phyloP scores from a whole-genome alignment of 768 basidiomycete genomes.

The Calocybe gangraenosa region DNA sequence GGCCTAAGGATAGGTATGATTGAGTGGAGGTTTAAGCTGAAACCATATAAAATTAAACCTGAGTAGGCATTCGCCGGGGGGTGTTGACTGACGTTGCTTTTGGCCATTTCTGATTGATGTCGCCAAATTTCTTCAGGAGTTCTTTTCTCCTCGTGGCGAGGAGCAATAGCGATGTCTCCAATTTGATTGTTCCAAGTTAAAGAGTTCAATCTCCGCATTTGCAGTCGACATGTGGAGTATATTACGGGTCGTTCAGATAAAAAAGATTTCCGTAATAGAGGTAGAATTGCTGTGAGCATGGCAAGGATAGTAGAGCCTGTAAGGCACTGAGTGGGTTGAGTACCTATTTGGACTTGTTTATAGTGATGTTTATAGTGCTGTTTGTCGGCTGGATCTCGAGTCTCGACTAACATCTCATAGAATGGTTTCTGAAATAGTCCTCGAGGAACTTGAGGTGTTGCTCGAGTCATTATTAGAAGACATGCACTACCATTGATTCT shows the following conservation, averaged over 20 bases:
- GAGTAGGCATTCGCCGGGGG: slow-evolving; percentile 50
- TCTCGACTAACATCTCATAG: neutral
- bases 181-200: neutral
- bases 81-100: slow-evolving; percentile 17
- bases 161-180: neutral
- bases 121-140: slow-evolving; percentile 36
- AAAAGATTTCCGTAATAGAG: slow-evolving; percentile 8
- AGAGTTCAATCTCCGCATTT: slow-evolving; percentile 3
- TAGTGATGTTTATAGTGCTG: no score
- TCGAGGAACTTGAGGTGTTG: slow-evolving; percentile 88
- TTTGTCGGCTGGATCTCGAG: no score
- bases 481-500: slow-evolving; percentile 7
- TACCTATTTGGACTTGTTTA: no score
- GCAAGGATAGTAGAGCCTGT: neutral
- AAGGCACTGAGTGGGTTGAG: no score
- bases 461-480: slow-evolving; percentile 6
- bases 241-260: slow-evolving; percentile 1
- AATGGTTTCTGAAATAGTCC: slow-evolving; percentile 67
- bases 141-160: neutral
- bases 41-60: slow-evolving; percentile 26
- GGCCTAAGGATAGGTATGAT: slow-evolving; percentile 39
- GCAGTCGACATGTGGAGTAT: slow-evolving; percentile 5
- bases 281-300: slow-evolving; percentile 11
- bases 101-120: slow-evolving; percentile 24
- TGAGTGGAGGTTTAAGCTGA: neutral